A percentile compares a stretch with the other conserved stretches of the same genome.
Conservation (phyloP, 768 basidiomycete species). For the Daedalea quercina region DNA sequence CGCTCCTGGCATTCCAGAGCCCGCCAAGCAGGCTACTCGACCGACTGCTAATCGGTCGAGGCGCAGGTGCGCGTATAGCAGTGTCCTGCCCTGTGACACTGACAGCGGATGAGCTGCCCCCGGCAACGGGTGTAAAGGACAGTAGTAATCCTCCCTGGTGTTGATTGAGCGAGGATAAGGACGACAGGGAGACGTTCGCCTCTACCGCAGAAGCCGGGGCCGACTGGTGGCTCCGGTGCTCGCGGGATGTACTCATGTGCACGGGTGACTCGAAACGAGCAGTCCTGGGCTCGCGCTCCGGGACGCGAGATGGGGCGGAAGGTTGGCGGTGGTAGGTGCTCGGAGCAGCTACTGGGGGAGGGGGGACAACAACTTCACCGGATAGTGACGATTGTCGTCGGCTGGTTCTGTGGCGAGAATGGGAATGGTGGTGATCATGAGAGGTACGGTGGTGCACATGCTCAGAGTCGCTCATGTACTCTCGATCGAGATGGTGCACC, state of each 20-base stretch:
- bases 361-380: neutral
- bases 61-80: constrained; percentile 12
- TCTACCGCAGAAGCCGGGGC: neutral
- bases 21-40: constrained; percentile 8
- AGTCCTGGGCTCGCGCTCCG: constrained; percentile 2
- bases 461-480: constrained; percentile 1
- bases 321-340: constrained; percentile 1
- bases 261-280: neutral
- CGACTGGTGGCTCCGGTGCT: constrained; percentile 1
- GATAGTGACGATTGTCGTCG: constrained; percentile 1
- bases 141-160: constrained; percentile 8
- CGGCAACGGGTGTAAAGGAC: constrained; percentile 7
- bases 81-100: constrained; percentile 12
- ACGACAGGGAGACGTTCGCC: neutral
- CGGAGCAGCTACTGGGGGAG: neutral
- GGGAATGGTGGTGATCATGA: neutral
- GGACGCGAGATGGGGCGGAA: constrained; percentile 2
- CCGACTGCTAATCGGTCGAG: constrained; percentile 13
- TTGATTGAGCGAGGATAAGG: neutral
- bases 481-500: neutral
- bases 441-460: neutral
- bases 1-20: constrained; percentile 2
- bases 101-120: constrained; percentile 12
- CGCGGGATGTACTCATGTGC: neutral
- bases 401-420: neutral